phyloP scores from a whole-genome alignment of 202 grass and related monocot genomes.

The Brachypodium distachyon region DNA sequence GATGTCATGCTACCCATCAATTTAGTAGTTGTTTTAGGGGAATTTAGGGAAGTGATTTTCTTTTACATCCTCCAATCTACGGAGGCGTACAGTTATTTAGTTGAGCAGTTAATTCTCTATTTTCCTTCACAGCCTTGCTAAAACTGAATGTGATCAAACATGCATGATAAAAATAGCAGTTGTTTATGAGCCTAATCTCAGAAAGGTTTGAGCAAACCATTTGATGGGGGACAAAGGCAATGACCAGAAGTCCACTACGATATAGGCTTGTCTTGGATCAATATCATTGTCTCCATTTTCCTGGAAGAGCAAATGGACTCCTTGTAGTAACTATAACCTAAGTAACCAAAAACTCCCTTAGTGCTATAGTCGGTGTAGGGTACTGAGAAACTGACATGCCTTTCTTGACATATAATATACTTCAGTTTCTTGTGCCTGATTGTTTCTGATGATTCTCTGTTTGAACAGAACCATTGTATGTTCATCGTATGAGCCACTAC shows the following conservation, averaged over 20 bases:
- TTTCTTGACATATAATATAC: background rate
- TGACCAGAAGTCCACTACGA: background rate
- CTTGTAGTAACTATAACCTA: background rate
- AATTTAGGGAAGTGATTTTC: background rate
- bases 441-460: conserved; percentile 13
- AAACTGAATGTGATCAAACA: background rate
- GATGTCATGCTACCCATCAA: background rate
- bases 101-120: background rate
- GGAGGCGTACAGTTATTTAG: background rate
- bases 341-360: background rate
- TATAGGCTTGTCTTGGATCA: background rate
- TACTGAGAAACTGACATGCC: background rate
- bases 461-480: conserved; percentile 78
- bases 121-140: background rate
- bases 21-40: background rate
- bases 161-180: background rate
- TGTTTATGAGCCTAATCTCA: background rate
- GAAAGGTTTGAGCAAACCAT: background rate
- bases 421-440: background rate
- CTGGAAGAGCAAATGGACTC: background rate
- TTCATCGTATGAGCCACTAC: conserved; percentile 85
- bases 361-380: background rate
- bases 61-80: background rate
- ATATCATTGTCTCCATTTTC: background rate
- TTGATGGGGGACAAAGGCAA: background rate